Base-by-base conservation (phyloP, 352 stramenopile genomes). In the Phytophthora vignae region DNA sequence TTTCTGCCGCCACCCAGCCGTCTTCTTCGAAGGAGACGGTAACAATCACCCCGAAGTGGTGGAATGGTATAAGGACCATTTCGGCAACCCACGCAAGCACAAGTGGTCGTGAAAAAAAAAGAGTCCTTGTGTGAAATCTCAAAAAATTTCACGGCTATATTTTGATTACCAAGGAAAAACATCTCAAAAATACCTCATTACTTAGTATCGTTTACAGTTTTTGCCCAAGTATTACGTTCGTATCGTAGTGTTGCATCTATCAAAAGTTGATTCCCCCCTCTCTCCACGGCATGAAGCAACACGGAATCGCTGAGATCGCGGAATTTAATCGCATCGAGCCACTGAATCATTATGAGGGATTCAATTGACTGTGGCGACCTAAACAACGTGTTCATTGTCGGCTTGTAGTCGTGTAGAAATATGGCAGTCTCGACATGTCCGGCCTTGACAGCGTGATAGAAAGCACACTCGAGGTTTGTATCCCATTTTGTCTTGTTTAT, bases 381-480 rank as follows among this genome's bases (percentile, higher is more conserved):
- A n/a, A 29, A 48, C 27, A 10, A 7, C 17, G 11, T 22, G 12
- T 7, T 15, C 19, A 33, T 31, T 8, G 55, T 21, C 3, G 55
- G 55, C 5, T 46, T 48, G 8, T 49, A 21, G 4, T 31, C 21
- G 40, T 49, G 42, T 17, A 78, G 62, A 15, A 65, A 66, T 12
- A 33, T 48, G 17, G 66, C 71, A 27, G 69, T 55, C 1, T 60
- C 44, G 44, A 79, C 31, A 55, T 76, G 72, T 59, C 55, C 62
- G 36, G 69, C 49, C 10, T 29, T 40, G 5, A 60, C 40, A 25
- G 72, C 67, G 12, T 52, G 19, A 38, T 63, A 42, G 40, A 79
- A 55, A 62, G 14, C 67, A 21, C n/a, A 0, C 25, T 44, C 42
- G 15, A 50, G 12, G 11, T 54, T 48, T 17, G 42, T 55, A 55